Evolutionary conservation across 805 yeast species (phyloP).

Genomic region (Zygoascus biomembranicola): DNA sequence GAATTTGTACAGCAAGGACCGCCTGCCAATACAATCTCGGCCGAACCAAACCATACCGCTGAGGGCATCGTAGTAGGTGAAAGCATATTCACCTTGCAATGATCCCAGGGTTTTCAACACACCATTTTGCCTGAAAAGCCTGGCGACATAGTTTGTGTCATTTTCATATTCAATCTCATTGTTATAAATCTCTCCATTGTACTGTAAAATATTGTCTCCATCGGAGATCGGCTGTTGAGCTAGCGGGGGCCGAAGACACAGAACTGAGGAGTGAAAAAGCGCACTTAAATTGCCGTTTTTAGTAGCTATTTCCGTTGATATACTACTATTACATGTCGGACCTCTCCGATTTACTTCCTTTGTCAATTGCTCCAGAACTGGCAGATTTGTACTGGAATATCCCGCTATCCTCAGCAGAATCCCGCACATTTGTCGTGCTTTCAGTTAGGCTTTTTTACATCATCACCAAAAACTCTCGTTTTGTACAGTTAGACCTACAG

Average conservation of each 20-base stretch:
- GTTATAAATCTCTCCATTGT: conserved; percentile 87
- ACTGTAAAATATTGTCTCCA: conserved; percentile 46
- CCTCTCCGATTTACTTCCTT: conserved; percentile 5
- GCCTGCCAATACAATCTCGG: conserved; percentile 72
- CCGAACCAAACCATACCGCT: conserved; percentile 55
- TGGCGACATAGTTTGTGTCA: conserved; percentile 53
- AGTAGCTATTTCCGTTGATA: not conserved
- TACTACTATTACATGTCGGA: conserved; percentile 4
- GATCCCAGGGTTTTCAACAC: conserved; percentile 35
- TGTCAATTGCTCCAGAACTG: not conserved
- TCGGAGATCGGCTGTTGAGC: conserved; percentile 58
- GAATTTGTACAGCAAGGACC: conserved; percentile 52
- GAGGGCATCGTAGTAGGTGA: conserved; percentile 31
- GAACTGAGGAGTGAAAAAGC: conserved; percentile 53
- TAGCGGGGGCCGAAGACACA: conserved; percentile 74
- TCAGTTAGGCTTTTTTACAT: not conserved
- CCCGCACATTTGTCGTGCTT: conserved; percentile 12
- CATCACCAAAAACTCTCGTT: not conserved
- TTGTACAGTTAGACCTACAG: no score
- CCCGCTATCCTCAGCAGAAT: conserved; percentile 6
- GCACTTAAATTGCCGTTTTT: not conserved
- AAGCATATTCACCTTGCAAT: conserved; percentile 80
- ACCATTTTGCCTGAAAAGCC: conserved; percentile 30
- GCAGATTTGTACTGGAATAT: not conserved
- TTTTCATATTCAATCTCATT: conserved; percentile 42